phyloP scores from a whole-genome alignment of 1,284 basidiomycete species.

The Ganoderma multipileum region DNA sequence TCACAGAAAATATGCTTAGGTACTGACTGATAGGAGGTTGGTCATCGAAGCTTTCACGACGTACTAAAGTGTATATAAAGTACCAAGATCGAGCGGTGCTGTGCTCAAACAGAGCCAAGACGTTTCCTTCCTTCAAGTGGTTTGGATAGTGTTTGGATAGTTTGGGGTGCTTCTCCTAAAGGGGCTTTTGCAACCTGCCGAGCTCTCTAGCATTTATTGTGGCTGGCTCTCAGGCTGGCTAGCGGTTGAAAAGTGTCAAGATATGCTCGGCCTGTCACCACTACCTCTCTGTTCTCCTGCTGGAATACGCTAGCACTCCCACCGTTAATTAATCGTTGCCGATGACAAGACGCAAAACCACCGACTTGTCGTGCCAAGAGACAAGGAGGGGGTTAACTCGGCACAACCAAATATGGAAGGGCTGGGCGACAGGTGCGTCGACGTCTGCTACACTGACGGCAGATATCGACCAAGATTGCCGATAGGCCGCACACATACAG shows the following conservation, averaged over 20 bases:
- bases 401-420: background rate
- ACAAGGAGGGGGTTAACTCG: background rate
- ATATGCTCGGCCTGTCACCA: background rate
- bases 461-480: background rate
- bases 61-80: background rate
- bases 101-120: background rate
- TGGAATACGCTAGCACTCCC: background rate
- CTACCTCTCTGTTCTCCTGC: background rate
- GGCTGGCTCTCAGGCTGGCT: too few species aligned
- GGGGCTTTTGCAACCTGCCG: too few species aligned
- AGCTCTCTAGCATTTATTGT: too few species aligned
- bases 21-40: background rate
- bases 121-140: background rate
- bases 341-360: background rate
- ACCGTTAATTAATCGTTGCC: background rate
- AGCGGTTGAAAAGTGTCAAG: background rate
- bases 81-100: background rate
- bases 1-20: background rate
- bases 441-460: background rate
- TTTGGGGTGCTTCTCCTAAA: background rate
- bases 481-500: background rate
- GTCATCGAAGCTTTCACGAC: background rate
- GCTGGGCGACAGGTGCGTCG: background rate
- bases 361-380: background rate
- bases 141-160: background rate